These are phyloP conservation scores for Sanghuangporus sanghuang DNA, from an alignment of 1,284 basidiomycete genomes.

Conservation along the genomic window DNA sequence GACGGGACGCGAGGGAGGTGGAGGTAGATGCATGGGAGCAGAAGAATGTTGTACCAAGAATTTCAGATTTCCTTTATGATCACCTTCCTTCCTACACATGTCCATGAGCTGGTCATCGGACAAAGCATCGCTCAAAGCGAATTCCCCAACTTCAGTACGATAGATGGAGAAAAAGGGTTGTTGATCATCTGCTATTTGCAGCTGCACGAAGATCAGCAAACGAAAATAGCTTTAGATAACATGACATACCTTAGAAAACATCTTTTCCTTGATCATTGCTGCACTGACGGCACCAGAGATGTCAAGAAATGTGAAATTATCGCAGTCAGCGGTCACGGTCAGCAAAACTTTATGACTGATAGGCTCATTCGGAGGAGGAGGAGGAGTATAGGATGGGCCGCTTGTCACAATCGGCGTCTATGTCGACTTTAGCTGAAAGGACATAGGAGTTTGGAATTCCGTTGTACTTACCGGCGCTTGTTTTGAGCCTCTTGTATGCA, in stretches of 20 bases:
- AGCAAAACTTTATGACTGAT: conserved; percentile 47
- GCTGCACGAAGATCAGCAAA: conserved; percentile 36
- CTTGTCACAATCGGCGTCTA: conserved; percentile 19
- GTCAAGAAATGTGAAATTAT: conserved; percentile 75
- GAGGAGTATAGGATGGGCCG: conserved; percentile 12
- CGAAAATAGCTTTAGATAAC: conserved; percentile 15
- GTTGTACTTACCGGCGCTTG: conserved; percentile 12
- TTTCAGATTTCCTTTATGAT: conserved; percentile 73
- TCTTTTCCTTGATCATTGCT: conserved; percentile 76
- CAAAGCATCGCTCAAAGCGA: conserved; percentile 67
- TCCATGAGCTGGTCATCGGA: conserved; percentile 63
- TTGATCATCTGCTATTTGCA: conserved; percentile 82
- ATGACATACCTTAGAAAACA: conserved; percentile 72
- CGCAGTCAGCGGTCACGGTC: conserved; percentile 79
- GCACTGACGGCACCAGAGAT: conserved; percentile 66
- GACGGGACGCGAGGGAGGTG: conserved; percentile 36
- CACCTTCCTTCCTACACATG: conserved; percentile 69
- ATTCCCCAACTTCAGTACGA: conserved; percentile 77
- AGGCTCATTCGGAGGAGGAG: conserved; percentile 17
- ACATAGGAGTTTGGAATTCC: background rate
- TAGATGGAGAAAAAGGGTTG: conserved; percentile 75
- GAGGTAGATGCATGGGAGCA: conserved; percentile 48
- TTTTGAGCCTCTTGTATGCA: background rate
- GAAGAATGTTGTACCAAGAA: conserved; percentile 69
- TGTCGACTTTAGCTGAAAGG: background rate